Evolutionary conservation across 2,329 filamentous ascomycete genomes (phyloP).

Genomic region (Penicillium sp.): DNA sequence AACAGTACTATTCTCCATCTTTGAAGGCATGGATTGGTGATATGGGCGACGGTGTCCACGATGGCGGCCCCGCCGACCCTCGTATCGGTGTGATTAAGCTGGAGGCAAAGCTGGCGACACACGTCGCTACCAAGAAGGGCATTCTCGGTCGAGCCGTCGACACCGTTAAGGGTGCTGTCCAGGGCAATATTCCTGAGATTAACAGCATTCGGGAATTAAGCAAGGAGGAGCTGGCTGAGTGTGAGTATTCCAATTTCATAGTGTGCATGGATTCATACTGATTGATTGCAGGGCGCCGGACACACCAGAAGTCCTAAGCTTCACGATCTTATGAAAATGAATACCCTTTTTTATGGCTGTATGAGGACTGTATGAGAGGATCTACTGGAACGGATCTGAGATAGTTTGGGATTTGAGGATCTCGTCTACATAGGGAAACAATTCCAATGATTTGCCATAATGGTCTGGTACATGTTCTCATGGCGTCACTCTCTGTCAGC

Average conservation of each 20-base stretch:
- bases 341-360: constrained; percentile 4
- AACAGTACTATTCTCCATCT: constrained; percentile 70
- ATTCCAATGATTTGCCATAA: neutral
- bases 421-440: neutral
- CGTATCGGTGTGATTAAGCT: constrained; percentile 79
- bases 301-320: constrained; percentile 21
- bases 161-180: constrained; percentile 71
- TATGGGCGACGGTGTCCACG: constrained; percentile 76
- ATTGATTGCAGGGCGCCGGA: constrained; percentile 28
- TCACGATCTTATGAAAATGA: constrained; percentile 1
- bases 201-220: constrained; percentile 75
- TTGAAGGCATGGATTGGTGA: constrained; percentile 87
- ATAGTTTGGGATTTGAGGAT: neutral
- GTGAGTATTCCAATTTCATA: constrained; percentile 33
- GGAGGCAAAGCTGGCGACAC: constrained; percentile 69
- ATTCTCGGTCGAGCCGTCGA: constrained; percentile 65
- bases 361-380: constrained; percentile 3
- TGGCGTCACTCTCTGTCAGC: too few relatives aligned
- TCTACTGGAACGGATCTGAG: neutral
- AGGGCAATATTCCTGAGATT: constrained; percentile 67
- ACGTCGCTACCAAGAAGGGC: constrained; percentile 64
- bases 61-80: constrained; percentile 77
- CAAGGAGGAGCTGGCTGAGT: constrained; percentile 63
- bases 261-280: constrained; percentile 4
- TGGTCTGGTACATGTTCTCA: too few relatives aligned